Base-by-base conservation (phyloP, 202 grass and related monocot species). In the Schoenoplectus tabernaemontani region DNA sequence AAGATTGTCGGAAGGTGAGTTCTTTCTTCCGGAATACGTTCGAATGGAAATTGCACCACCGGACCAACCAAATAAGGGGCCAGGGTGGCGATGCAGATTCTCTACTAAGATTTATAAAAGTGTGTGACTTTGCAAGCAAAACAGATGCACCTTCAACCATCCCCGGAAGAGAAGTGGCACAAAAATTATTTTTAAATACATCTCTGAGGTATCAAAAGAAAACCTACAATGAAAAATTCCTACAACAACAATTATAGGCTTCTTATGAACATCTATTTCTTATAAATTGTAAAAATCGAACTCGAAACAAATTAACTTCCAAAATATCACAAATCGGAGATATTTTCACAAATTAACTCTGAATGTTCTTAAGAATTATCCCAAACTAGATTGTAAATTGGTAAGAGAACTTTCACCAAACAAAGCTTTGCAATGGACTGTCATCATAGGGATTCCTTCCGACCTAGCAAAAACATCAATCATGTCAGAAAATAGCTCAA, bases 31-130 rank as follows among this genome's bases (percentile, higher is more conserved):
- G n/a, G n/a, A n/a, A n/a, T n/a, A n/a, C n/a, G n/a, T n/a, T n/a
- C n/a, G n/a, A n/a, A n/a, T n/a, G n/a, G n/a, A n/a, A n/a, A n/a
- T n/a, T n/a, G n/a, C n/a, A n/a, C n/a, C n/a, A n/a, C n/a, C n/a
- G n/a, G n/a, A n/a, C n/a, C n/a, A n/a, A n/a, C n/a, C n/a, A n/a
- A n/a, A n/a, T n/a, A n/a, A n/a, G n/a, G n/a, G n/a, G n/a, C n/a
- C n/a, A n/a, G n/a, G n/a, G n/a, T n/a, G n/a, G n/a, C n/a, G n/a
- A n/a, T 91, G 95, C 96, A 84, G 91, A 95, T 89, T 99, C 96
- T 75, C 91, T 90, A n/a, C 96, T 95, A 57, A 99, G 86, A 89
- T 95, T 99, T 85, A 99, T 93, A 72, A 89, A 99, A 11, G 92
- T 99, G 74, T 95, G 92, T 41, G 92, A 90, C 56, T 93, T 93